Evolutionary conservation across 2,329 filamentous ascomycete species (phyloP).

Genomic region (Ceratocystiopsis brevicomis): DNA sequence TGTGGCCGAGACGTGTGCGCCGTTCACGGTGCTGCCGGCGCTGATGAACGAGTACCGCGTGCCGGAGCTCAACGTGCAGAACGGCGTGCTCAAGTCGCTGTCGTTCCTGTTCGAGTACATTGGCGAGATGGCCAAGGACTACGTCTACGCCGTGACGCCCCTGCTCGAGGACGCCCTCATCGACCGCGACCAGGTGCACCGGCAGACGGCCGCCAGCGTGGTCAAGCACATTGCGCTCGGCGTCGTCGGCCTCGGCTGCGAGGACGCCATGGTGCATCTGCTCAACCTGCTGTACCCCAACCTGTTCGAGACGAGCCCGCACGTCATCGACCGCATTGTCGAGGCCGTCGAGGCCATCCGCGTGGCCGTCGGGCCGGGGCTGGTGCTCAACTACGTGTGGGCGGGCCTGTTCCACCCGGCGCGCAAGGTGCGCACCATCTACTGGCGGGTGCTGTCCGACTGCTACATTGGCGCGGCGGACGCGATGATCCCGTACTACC

Average conservation of each 20-base stretch:
- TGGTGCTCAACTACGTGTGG: constrained; percentile 97
- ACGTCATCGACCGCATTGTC: constrained; percentile 95
- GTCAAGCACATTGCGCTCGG: constrained; percentile 96
- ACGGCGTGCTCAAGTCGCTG: constrained; percentile 90
- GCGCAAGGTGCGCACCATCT: constrained; percentile 80
- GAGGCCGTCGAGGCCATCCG: constrained; percentile 94
- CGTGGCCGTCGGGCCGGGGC: constrained; percentile 76
- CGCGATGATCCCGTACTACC: constrained; percentile 92
- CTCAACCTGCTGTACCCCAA: constrained; percentile 94
- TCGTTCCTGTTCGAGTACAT: constrained; percentile 99
- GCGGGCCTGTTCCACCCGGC: constrained; percentile 94
- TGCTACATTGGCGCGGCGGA: constrained; percentile 89
- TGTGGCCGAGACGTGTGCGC: constrained; percentile 92
- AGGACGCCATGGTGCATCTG: constrained; percentile 95
- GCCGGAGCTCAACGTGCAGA: constrained; percentile 95
- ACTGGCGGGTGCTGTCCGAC: constrained; percentile 95
- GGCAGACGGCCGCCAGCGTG: constrained; percentile 87
- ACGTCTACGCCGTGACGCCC: constrained; percentile 94
- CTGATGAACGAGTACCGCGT: constrained; percentile 99
- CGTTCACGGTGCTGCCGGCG: constrained; percentile 94
- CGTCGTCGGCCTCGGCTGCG: constrained; percentile 91
- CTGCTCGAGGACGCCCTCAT: constrained; percentile 92
- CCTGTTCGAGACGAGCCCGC: constrained; percentile 90
- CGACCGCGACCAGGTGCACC: constrained; percentile 92
- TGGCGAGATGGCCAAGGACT: constrained; percentile 98